A percentile compares a stretch with the other conserved stretches of the same genome.
phyloP scores from a whole-genome alignment of 148 eudicot species.

The Tetragonia tetragonoides region DNA sequence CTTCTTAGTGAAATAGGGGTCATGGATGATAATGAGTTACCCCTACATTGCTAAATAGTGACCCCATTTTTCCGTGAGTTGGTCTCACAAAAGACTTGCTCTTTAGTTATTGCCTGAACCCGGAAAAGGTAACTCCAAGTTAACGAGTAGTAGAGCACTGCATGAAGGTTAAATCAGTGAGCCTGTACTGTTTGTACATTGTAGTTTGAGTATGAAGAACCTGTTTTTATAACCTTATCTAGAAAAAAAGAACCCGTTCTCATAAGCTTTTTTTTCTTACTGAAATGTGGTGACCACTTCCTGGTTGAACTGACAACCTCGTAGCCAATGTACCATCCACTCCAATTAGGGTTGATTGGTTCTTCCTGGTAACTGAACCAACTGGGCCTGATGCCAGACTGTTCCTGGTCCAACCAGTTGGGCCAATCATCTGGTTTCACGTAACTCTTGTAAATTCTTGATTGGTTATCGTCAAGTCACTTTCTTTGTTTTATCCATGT shows the following conservation, averaged over 20 bases:
- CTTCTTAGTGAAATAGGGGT: too few species aligned
- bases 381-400: background rate
- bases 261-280: too few species aligned
- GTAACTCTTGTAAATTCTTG: background rate
- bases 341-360: background rate
- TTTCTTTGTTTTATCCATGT: background rate
- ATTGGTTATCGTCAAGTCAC: background rate
- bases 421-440: background rate
- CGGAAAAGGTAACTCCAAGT: background rate
- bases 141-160: conserved; percentile 6
- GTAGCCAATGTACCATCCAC: background rate
- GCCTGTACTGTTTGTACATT: background rate
- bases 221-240: background rate
- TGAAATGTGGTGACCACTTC: background rate
- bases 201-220: background rate
- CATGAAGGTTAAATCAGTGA: background rate
- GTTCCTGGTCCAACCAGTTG: background rate
- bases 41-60: too few species aligned
- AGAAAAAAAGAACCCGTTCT: too few species aligned
- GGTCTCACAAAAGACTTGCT: too few species aligned
- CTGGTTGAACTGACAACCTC: background rate
- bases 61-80: too few species aligned
- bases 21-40: too few species aligned
- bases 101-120: too few species aligned
- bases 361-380: background rate